Percentiles rank a stretch among this genome's conserved stretches.
These are phyloP conservation scores for Quercus parvula DNA, from an alignment of 306 rosid genomes.

Conservation along the genomic window DNA sequence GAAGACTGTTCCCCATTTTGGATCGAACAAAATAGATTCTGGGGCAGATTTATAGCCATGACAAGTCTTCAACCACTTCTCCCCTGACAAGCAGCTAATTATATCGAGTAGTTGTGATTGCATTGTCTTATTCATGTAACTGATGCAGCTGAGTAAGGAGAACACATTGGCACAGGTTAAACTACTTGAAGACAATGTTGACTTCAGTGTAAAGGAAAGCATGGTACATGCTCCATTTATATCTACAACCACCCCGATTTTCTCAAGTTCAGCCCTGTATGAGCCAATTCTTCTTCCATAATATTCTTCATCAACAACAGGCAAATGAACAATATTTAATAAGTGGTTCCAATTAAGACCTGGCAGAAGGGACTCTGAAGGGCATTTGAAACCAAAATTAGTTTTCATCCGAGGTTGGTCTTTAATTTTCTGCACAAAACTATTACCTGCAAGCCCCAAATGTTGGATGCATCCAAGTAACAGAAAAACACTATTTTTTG, in stretches of 20 bases:
- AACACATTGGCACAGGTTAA: constrained; percentile 8
- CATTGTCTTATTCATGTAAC: not conserved
- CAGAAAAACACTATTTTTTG: constrained; percentile 6
- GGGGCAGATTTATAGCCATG: constrained; percentile 25
- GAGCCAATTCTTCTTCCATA: not conserved
- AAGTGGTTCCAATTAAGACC: constrained; percentile 8
- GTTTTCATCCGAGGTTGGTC: not conserved
- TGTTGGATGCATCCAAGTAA: constrained; percentile 9
- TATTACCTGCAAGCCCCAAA: not conserved
- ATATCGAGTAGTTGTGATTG: not conserved
- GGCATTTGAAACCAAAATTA: constrained; percentile 5
- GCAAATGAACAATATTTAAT: constrained; percentile 3
- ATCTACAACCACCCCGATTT: constrained; percentile 17
- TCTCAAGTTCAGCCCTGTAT: constrained; percentile 2
- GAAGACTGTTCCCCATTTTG: not conserved
- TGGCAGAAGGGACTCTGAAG: constrained; percentile 10
- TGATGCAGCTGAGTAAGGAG: constrained; percentile 1
- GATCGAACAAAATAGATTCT: too few species aligned
- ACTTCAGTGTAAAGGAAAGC: constrained; percentile 3
- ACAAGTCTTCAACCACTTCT: constrained; percentile 28
- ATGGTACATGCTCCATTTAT: not conserved
- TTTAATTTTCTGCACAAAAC: not conserved
- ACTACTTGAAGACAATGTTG: not conserved
- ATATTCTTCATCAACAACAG: constrained; percentile 18
- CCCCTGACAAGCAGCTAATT: not conserved